These are phyloP conservation scores for Cardiospermum halicacabum DNA, from an alignment of 345 rosid species.

Conservation along the genomic window DNA sequence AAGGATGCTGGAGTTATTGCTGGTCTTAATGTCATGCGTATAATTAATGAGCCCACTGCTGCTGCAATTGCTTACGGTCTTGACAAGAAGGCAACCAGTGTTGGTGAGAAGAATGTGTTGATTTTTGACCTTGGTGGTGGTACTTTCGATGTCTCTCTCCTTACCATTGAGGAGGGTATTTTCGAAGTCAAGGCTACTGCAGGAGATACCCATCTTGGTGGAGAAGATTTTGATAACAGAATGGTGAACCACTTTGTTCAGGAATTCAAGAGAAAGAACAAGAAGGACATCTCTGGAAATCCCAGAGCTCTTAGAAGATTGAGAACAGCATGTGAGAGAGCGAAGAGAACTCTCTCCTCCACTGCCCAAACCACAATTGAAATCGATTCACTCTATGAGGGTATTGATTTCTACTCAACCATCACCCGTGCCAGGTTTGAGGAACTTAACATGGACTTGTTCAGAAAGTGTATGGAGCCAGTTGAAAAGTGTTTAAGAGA, in stretches of 20 bases:
- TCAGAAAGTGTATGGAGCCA: constrained; percentile 72
- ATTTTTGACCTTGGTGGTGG: constrained; percentile 69
- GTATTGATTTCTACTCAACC: constrained; percentile 61
- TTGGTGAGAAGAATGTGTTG: constrained; percentile 67
- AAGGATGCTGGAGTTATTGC: constrained; percentile 73
- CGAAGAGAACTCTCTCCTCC: constrained; percentile 62
- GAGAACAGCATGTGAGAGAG: constrained; percentile 73
- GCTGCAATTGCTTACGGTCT: constrained; percentile 80
- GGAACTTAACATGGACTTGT: constrained; percentile 65
- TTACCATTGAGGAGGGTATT: constrained; percentile 69
- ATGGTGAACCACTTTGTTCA: constrained; percentile 72
- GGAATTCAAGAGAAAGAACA: constrained; percentile 65
- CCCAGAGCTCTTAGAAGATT: constrained; percentile 65
- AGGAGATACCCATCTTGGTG: constrained; percentile 75
- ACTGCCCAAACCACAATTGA: constrained; percentile 67
- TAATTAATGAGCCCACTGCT: constrained; percentile 74
- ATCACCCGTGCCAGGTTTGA: constrained; percentile 70
- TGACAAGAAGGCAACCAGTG: constrained; percentile 64
- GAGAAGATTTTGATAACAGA: constrained; percentile 71
- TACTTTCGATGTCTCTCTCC: constrained; percentile 68
- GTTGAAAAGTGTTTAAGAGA: constrained; percentile 70
- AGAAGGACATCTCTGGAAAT: constrained; percentile 65
- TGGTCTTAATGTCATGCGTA: constrained; percentile 69
- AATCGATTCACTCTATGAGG: constrained; percentile 64
- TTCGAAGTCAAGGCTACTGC: constrained; percentile 76